phyloP scores from a whole-genome alignment of 2,329 filamentous ascomycete species.

The Tricladium varicosporioides region DNA sequence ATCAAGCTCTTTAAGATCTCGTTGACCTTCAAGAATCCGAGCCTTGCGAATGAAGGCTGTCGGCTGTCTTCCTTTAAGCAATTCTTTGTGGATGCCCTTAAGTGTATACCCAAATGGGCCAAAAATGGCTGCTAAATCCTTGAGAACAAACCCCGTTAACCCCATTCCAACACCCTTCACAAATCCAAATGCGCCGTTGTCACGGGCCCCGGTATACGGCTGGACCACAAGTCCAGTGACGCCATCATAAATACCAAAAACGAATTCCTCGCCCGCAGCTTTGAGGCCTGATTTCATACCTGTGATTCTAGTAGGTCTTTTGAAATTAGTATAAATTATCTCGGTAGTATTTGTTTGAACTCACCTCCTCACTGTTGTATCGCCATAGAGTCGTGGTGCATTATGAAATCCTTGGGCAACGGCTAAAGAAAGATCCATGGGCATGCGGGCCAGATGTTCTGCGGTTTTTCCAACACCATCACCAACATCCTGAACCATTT shows the following conservation, averaged over 20 bases:
- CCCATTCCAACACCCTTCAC: constrained; percentile 57
- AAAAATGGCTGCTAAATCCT: constrained; percentile 60
- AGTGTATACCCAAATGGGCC: constrained; percentile 61
- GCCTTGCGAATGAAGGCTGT: constrained; percentile 53
- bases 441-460: constrained; percentile 40
- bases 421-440: constrained; percentile 59
- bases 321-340: not conserved
- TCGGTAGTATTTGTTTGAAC: not conserved
- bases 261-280: constrained; percentile 60
- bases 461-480: constrained; percentile 29
- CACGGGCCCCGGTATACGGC: constrained; percentile 55
- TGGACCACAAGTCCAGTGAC: constrained; percentile 61
- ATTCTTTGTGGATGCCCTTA: constrained; percentile 63
- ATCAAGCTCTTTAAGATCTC: constrained; percentile 40
- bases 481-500: constrained; percentile 28
- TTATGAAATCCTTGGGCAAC: constrained; percentile 71
- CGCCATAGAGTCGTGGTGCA: constrained; percentile 66
- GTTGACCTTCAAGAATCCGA: constrained; percentile 56
- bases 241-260: constrained; percentile 64
- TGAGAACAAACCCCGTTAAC: constrained; percentile 61
- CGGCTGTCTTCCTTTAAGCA: constrained; percentile 51
- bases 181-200: constrained; percentile 54
- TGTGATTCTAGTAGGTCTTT: constrained; percentile 59
- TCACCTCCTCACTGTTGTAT: constrained; percentile 58
- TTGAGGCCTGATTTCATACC: constrained; percentile 62